Conservation (phyloP, 345 rosid species). For the Salix arbutifolia region DNA sequence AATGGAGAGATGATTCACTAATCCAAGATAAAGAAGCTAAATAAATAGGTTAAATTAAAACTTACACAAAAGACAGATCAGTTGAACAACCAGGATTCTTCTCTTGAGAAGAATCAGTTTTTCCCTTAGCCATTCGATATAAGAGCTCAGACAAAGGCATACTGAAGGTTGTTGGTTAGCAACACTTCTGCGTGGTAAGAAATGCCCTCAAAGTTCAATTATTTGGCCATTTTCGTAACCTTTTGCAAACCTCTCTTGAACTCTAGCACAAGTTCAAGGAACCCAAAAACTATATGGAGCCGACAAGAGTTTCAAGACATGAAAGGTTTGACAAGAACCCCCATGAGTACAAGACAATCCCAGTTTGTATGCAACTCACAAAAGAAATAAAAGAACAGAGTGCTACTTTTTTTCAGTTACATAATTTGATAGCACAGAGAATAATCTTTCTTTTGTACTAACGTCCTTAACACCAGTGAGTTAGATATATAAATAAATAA, state of each 20-base stretch:
- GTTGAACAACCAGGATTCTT: constrained; percentile 32
- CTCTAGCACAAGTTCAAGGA: constrained; percentile 25
- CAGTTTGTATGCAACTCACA: constrained; percentile 2
- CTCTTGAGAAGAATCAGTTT: constrained; percentile 44
- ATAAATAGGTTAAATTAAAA: constrained; percentile 11
- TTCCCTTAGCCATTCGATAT: constrained; percentile 42
- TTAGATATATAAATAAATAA: not conserved
- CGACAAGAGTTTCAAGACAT: constrained; percentile 30
- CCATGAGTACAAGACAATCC: constrained; percentile 21
- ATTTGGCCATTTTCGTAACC: constrained; percentile 21
- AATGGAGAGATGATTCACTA: constrained; percentile 1
- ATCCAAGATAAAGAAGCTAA: not conserved
- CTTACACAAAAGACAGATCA: constrained; percentile 53
- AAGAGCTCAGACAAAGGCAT: constrained; percentile 87
- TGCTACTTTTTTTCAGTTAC: constrained; percentile 20
- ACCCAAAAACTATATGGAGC: constrained; percentile 20
- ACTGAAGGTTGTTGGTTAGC: constrained; percentile 12
- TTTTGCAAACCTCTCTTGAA: constrained; percentile 7
- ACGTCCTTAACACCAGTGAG: constrained; percentile 25
- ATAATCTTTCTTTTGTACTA: constrained; percentile 6
- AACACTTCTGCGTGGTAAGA: constrained; percentile 13
- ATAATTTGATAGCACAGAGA: constrained; percentile 8
- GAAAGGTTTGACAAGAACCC: constrained; percentile 8
- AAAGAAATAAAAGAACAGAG: constrained; percentile 3
- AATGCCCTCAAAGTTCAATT: constrained; percentile 19